Evolutionary conservation across 768 basidiomycete species (phyloP).

Genomic region (Lactifluus volemus): DNA sequence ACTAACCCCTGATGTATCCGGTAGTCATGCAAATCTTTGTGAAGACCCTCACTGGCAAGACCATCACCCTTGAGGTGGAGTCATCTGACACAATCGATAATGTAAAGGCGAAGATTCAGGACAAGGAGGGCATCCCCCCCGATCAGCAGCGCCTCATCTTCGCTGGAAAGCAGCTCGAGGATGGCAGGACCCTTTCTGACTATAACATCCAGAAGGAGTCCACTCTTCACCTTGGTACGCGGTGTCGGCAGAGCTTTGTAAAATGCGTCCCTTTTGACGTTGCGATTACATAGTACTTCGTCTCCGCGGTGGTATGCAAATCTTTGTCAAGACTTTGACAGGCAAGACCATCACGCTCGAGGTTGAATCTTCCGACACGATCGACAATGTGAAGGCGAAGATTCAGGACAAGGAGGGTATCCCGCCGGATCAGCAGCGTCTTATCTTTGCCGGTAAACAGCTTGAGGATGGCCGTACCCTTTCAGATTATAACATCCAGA

Average conservation of each 20-base stretch:
- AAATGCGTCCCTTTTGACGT: not conserved
- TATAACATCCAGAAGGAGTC: conserved; percentile 29
- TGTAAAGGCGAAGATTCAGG: conserved; percentile 30
- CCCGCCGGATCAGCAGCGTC: conserved; percentile 26
- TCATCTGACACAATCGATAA: conserved; percentile 30
- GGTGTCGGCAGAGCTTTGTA: not conserved
- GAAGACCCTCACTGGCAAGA: conserved; percentile 30
- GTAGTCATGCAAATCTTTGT: conserved; percentile 29
- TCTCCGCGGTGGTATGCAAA: conserved; percentile 33
- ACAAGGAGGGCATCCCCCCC: conserved; percentile 31
- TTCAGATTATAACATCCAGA: conserved; percentile 28
- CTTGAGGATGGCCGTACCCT: conserved; percentile 27
- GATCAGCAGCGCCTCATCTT: conserved; percentile 30
- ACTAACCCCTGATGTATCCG: not conserved
- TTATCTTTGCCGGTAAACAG: conserved; percentile 28
- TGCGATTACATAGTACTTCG: conserved; percentile 30
- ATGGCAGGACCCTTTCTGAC: conserved; percentile 38
- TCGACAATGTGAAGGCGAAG: conserved; percentile 27
- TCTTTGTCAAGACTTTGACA: conserved; percentile 43
- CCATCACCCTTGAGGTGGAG: conserved; percentile 31
- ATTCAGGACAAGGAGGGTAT: conserved; percentile 29
- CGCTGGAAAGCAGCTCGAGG: conserved; percentile 46
- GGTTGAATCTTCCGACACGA: conserved; percentile 33
- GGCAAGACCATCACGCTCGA: conserved; percentile 52
- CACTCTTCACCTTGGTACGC: conserved; percentile 26